Evolutionary conservation across 2,329 filamentous ascomycete species (phyloP), one percentile per base, ranked within the genome.

Genomic region (Cryphonectria nitschkei): DNA sequence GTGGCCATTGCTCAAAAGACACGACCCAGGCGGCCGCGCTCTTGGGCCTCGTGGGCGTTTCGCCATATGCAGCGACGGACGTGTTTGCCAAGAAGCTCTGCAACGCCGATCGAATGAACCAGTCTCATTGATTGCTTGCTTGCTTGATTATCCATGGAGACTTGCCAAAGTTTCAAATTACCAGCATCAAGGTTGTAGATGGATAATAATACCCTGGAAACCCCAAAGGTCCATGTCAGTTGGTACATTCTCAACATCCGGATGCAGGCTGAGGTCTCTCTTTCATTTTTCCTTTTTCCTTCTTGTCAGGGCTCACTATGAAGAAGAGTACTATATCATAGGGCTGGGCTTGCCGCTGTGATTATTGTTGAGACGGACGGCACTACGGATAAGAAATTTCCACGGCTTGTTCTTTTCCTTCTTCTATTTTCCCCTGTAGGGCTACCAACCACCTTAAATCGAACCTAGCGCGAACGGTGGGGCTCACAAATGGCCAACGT

Each of bases 401-500:
- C 22, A n/a, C 19, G 22, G 43, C 43, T 46, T 16, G 43, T 46
- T 50, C 7, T 50, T 50, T 16, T 22, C 19, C 46, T n/a, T 50
- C 46, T 8, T 11, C 46, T n/a, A 4, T 2, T 3, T 16, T 6
- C 11, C 26, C 52, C 52, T 32, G 26, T 29, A 34, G 54, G 29
- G 32, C 32, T 39, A n/a, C 58, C 34, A 61, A 39, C 22, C 58
- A 61, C 32, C 32, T 39, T 19, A 3, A 61, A 39, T 37, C 19
- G 32, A 19, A 39, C 32, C 22, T 61, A 61, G 58, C 22, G 58
- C 32, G 58, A 61, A 61, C 58, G 58, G 58, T 61, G 58, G 58
- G 58, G 58, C 54, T 34, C 26, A 32, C n/a, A 32, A 29, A 4
- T 54, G 41, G 14, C 41, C 41, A 43, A n/a, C 50, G n/a, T 26